Percentiles rank a stretch among this genome's conserved stretches.
Conservation (phyloP, 805 yeast species). For the Helenozyma rhizophorensis region DNA sequence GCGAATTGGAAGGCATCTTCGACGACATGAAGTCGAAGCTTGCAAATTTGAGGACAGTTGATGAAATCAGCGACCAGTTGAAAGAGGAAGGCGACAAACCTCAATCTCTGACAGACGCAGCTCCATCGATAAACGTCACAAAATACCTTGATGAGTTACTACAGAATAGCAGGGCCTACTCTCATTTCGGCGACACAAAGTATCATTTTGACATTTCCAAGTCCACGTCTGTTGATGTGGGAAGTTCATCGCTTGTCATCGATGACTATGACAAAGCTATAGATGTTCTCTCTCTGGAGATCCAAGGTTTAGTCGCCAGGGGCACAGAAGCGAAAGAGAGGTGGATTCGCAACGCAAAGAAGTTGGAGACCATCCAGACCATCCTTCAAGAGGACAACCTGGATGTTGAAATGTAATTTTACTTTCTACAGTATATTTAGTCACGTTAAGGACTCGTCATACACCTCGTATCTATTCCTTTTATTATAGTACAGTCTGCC, state of each 20-base stretch:
- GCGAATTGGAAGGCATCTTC: conserved; percentile 18
- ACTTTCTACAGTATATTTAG: too few species aligned
- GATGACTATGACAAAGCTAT: conserved; percentile 31
- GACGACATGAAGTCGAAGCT: conserved; percentile 17
- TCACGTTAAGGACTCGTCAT: too few species aligned
- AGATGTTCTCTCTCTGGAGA: conserved; percentile 19
- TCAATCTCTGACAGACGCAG: conserved; percentile 1
- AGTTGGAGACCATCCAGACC: conserved; percentile 24
- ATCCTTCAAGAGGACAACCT: conserved; percentile 11
- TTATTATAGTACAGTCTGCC: background rate
- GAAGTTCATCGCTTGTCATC: conserved; percentile 14
- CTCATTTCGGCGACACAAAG: conserved; percentile 15
- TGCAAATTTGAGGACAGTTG: conserved; percentile 12
- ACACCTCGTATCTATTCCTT: conserved; percentile 1
- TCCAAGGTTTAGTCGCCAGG: conserved; percentile 25
- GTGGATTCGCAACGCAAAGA: conserved; percentile 33
- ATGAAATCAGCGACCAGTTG: conserved; percentile 8
- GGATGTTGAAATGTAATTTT: conserved; percentile 8
- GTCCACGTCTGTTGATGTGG: conserved; percentile 18
- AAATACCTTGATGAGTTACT: conserved; percentile 20
- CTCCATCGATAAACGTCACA: conserved; percentile 11
- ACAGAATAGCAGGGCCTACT: conserved; percentile 18
- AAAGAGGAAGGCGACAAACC: background rate
- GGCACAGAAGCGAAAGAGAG: conserved; percentile 29
- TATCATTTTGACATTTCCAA: conserved; percentile 22